Conservation (phyloP, 306 rosid species). For the Rosa lucieae region DNA sequence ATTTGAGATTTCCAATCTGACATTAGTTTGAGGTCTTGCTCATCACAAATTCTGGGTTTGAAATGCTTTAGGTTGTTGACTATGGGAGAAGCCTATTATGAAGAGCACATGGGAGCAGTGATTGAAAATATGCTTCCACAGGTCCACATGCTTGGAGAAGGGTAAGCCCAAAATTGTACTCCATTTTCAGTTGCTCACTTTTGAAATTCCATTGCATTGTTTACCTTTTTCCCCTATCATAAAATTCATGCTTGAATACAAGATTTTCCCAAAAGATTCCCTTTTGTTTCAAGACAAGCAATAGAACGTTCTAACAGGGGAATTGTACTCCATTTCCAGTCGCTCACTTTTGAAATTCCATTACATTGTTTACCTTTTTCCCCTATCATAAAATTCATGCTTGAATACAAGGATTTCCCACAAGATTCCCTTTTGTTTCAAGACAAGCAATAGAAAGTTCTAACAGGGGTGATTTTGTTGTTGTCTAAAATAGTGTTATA, state of each 20-base stretch:
- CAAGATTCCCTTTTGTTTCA: not conserved
- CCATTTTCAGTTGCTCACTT: not conserved
- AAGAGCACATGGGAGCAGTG: conserved; percentile 48
- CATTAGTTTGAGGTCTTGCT: conserved; percentile 12
- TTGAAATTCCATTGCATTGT: not conserved
- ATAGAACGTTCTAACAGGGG: not conserved
- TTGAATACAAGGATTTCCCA: not conserved
- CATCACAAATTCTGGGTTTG: conserved; percentile 24
- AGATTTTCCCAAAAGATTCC: not conserved
- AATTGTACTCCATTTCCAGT: not conserved
- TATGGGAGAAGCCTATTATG: conserved; percentile 62
- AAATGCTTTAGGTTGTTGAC: conserved; percentile 67
- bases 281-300: not conserved
- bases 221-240: not conserved
- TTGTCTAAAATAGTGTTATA: conserved; percentile 48
- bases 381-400: not conserved
- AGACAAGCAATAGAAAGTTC: not conserved
- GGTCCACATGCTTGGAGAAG: conserved; percentile 72
- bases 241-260: no score
- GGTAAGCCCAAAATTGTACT: conserved; percentile 43
- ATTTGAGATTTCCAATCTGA: conserved; percentile 20
- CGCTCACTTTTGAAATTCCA: not conserved
- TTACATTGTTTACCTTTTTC: not conserved
- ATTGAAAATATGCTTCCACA: conserved; percentile 51
- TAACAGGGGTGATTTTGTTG: conserved; percentile 21